Conservation (phyloP, 306 rosid species). For the Acmispon strigosus region DNA sequence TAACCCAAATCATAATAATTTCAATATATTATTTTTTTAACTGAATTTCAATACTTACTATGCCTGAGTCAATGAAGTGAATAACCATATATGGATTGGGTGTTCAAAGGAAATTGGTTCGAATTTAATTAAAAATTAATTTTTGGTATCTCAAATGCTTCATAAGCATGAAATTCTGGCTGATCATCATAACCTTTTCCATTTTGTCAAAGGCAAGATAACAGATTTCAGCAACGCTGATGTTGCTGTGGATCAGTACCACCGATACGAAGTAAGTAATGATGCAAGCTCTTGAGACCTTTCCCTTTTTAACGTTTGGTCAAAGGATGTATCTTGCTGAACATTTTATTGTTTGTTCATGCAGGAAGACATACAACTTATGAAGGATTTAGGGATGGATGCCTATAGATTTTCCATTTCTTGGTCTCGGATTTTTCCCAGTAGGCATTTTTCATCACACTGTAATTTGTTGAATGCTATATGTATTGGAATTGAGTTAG, state of each 20-base stretch:
- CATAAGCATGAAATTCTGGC: background rate
- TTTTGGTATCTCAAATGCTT: background rate
- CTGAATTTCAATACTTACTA: too few relatives aligned
- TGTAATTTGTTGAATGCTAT: background rate
- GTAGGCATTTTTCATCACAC: constrained; percentile 35
- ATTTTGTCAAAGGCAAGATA: constrained; percentile 54
- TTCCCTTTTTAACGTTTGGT: background rate
- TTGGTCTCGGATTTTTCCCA: constrained; percentile 82
- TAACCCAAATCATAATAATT: too few relatives aligned
- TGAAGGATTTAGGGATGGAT: constrained; percentile 89
- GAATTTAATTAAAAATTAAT: too few relatives aligned
- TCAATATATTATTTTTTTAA: too few relatives aligned
- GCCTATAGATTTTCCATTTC: constrained; percentile 91
- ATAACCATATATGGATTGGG: too few relatives aligned
- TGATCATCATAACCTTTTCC: background rate
- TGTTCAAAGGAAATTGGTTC: too few relatives aligned
- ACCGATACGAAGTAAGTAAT: constrained; percentile 51
- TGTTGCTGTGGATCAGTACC: constrained; percentile 80
- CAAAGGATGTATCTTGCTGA: background rate
- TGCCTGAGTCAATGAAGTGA: too few relatives aligned
- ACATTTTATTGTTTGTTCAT: background rate
- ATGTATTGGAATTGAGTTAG: background rate
- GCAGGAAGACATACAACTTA: constrained; percentile 74
- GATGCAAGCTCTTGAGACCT: too few relatives aligned
- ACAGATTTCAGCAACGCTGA: constrained; percentile 73